A percentile compares a stretch with the other conserved stretches of the same genome.
These are phyloP conservation scores for Lentinula edodes DNA, from an alignment of 768 basidiomycete genomes.

Conservation along the genomic window DNA sequence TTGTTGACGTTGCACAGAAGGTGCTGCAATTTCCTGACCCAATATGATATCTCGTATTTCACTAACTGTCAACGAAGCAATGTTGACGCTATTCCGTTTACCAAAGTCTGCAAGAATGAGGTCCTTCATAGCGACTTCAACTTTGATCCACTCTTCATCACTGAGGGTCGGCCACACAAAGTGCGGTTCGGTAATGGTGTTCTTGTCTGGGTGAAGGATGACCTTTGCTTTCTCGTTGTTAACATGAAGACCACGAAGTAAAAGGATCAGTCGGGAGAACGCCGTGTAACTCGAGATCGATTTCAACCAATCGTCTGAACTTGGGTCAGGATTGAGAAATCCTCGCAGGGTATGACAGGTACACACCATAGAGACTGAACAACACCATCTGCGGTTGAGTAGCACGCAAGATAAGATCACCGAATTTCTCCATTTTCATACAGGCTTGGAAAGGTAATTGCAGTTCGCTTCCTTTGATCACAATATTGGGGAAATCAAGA, in stretches of 20 bases:
- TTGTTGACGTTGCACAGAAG: slow-evolving; percentile 94
- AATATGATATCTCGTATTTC: slow-evolving; percentile 98
- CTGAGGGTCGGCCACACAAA: slow-evolving; percentile 94
- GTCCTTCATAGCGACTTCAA: slow-evolving; percentile 98
- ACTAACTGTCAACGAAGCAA: slow-evolving; percentile 92
- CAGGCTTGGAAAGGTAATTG: slow-evolving; percentile 99
- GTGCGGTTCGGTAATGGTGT: slow-evolving; percentile 94
- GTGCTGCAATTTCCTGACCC: slow-evolving; percentile 96
- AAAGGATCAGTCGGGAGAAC: slow-evolving; percentile 95
- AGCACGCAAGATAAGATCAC: slow-evolving; percentile 94
- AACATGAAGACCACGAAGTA: slow-evolving; percentile 95
- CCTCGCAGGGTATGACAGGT: neutral
- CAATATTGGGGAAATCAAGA: slow-evolving; percentile 99
- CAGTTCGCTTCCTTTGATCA: slow-evolving; percentile 98
- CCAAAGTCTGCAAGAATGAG: slow-evolving; percentile 97
- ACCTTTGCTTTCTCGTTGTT: slow-evolving; percentile 99
- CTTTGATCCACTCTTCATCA: slow-evolving; percentile 98
- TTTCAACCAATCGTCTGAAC: slow-evolving; percentile 93
- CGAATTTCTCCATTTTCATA: slow-evolving; percentile 99
- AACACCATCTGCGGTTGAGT: slow-evolving; percentile 99
- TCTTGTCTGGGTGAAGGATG: slow-evolving; percentile 95
- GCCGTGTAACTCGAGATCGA: slow-evolving; percentile 98
- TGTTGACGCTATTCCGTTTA: slow-evolving; percentile 98
- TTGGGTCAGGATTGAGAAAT: neutral
- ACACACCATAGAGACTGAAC: slow-evolving; percentile 87